Evolutionary conservation across 495 filamentous ascomycete species (phyloP), one percentile per base, ranked within the genome.

Genomic region (Lasiosphaeria ovina): DNA sequence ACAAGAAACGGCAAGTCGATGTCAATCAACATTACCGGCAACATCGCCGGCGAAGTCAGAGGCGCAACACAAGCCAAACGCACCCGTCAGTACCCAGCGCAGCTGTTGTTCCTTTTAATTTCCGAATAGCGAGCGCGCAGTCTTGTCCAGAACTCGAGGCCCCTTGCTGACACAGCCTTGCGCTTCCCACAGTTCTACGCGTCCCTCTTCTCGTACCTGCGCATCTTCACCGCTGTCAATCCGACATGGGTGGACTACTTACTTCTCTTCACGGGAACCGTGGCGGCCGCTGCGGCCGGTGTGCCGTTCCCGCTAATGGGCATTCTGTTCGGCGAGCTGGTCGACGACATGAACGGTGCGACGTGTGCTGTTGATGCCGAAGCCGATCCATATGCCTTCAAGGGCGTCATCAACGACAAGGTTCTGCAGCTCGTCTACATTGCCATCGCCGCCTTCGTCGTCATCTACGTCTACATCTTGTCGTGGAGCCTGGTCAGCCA

Each of bases 301-400:
- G 82, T 86, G 3, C 86, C 86, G 7, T 87, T 88, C 54, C 86
- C 86, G 24, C 70, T 89, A 24, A 83, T 89, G 50, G 85, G 83
- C 33, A 84, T 89, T 56, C 64, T 89, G 24, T 89, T 89, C 66
- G 86, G 86, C 54, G 71, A 87, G 67, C 75, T 89, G 3, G 76
- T 89, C 58, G 82, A 89, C 69, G 78, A 83, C 61, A 79, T 89
- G 62, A 87, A 88, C 66, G 72, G 72, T 3, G 78, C 77, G 11
- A 81, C 81, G 11, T 87, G 85, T 62, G 62, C 71, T 34, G 62
- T 58, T 34, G 62, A 70, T 6, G 11, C 45, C 3, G 62, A 70
- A 6, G 57, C 59, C 9, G 61, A 66, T 16, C 65, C 59, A 17
- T 50, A 36, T 16, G 65, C 58, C 0, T 74, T 77, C 40, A 78